Base-by-base conservation (phyloP, 768 basidiomycete species). In the Leccinum boreale region DNA sequence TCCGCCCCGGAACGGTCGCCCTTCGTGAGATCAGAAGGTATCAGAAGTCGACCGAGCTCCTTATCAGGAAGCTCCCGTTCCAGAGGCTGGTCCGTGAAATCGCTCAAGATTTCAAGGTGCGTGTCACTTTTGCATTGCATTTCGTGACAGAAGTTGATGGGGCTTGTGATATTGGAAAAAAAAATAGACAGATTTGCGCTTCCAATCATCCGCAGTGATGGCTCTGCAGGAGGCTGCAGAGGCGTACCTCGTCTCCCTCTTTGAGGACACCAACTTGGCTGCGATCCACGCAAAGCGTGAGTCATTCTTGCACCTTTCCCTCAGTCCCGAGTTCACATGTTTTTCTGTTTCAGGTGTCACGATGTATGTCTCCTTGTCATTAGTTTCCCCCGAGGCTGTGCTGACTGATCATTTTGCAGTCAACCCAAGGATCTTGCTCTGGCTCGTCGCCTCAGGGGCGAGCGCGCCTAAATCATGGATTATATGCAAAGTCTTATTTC, bases 41-140 rank as follows among this genome's bases (percentile, higher is more conserved):
- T 83, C 94, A 98, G 78, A 97, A 97, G 83, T 94, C 92, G 61
- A 98, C 96, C 63, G 96, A 98, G 83, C 88, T 99, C 65, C 86
- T 98, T 69, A 98, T 98, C 83, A 85, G 96, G 80, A 98, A 98
- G 87, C 91, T 98, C 62, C 96, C 96, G 65, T 98, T 98, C 94
- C 95, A 98, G 80, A 85, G 95, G 68, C 86, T 98, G 67, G 95
- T 98, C 63, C 92, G 92, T 82, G 89, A 94, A 78, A 94, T 94
- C 66, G 92, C 92, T n/a, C 92, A 94, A 76, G 92, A 92, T 75
- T 94, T 95, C 84, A 95, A 95, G 87, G 90, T 87, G 58, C 29
- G 78, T 65, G 17, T 17, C 26, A 31, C 31, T 47, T 17, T 1
- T 19, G 26, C n/a, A 11, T 9, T 3, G n/a, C 29, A 24, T 57